These are phyloP conservation scores for Aspergillus transmontanensis DNA, from an alignment of 2,329 filamentous ascomycete genomes.

Conservation along the genomic window DNA sequence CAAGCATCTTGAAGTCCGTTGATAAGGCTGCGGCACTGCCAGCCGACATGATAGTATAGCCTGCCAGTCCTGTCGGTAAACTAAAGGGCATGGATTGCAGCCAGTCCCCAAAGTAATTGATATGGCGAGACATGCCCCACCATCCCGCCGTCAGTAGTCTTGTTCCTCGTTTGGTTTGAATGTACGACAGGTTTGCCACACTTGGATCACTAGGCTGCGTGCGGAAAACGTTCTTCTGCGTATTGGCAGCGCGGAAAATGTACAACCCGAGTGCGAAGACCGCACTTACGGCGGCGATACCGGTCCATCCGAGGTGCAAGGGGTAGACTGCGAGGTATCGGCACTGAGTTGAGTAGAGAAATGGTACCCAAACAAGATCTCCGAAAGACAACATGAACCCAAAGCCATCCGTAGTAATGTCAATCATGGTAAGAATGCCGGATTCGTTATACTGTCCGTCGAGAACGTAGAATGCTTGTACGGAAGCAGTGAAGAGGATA, in stretches of 20 bases:
- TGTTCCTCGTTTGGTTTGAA: conserved; percentile 78
- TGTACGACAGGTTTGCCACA: conserved; percentile 78
- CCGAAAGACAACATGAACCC: conserved; percentile 92
- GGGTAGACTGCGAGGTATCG: conserved; percentile 81
- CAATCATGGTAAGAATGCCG: conserved; percentile 85
- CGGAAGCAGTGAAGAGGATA: conserved; percentile 72
- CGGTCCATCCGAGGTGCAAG: conserved; percentile 68
- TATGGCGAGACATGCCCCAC: conserved; percentile 87
- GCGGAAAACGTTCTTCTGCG: conserved; percentile 87
- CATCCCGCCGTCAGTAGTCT: conserved; percentile 79
- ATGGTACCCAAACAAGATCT: conserved; percentile 87
- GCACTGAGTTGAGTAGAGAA: conserved; percentile 78
- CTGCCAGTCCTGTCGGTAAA: conserved; percentile 78
- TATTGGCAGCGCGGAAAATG: conserved; percentile 86
- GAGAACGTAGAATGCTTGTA: conserved; percentile 77
- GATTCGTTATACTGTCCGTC: conserved; percentile 83
- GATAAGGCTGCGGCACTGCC: conserved; percentile 5
- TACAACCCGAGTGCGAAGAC: conserved; percentile 72
- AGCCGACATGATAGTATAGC: conserved; percentile 64
- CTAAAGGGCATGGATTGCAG: conserved; percentile 85
- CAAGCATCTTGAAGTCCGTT: conserved; percentile 57
- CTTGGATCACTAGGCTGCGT: conserved; percentile 78
- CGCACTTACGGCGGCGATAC: conserved; percentile 64
- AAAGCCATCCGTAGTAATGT: conserved; percentile 87
- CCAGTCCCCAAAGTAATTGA: conserved; percentile 95